phyloP scores from a whole-genome alignment of 345 rosid genomes.

The Viola odorata region DNA sequence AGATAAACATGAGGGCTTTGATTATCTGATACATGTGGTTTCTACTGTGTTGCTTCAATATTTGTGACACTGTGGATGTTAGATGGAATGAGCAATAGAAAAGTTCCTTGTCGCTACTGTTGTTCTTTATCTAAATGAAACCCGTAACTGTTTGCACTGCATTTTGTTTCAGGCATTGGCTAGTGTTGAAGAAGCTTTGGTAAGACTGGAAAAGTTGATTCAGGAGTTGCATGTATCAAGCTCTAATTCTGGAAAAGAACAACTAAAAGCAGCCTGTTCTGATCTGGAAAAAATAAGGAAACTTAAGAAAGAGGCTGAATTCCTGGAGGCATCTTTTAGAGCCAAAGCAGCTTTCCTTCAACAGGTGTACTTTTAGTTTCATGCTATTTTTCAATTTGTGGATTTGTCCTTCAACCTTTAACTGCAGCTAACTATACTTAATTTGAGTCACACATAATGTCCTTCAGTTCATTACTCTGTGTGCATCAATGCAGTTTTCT shows the following conservation, averaged over 20 bases:
- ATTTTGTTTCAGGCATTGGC: constrained; percentile 66
- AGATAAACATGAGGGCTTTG: not conserved
- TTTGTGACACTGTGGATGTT: too few relatives aligned
- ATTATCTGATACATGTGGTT: too few relatives aligned
- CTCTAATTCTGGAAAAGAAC: constrained; percentile 76
- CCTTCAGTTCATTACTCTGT: too few relatives aligned
- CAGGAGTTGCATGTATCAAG: constrained; percentile 69
- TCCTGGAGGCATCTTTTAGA: constrained; percentile 93
- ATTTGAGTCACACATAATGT: not conserved
- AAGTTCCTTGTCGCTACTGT: not conserved
- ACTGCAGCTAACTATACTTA: not conserved
- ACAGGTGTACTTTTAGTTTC: constrained; percentile 46
- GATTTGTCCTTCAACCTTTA: not conserved
- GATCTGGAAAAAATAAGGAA: constrained; percentile 94
- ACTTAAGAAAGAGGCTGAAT: constrained; percentile 97
- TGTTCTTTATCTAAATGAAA: not conserved
- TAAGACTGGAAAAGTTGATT: constrained; percentile 76
- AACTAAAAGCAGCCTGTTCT: constrained; percentile 88
- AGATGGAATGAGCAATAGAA: too few relatives aligned
- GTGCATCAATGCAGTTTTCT: too few relatives aligned
- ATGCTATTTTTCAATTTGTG: not conserved
- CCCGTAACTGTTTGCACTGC: constrained; percentile 6
- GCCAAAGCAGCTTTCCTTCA: constrained; percentile 84
- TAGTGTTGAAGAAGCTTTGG: constrained; percentile 84
- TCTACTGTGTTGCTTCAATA: too few relatives aligned